Conservation (phyloP, 768 basidiomycete species). For the Candolleomyces eurysporus region DNA sequence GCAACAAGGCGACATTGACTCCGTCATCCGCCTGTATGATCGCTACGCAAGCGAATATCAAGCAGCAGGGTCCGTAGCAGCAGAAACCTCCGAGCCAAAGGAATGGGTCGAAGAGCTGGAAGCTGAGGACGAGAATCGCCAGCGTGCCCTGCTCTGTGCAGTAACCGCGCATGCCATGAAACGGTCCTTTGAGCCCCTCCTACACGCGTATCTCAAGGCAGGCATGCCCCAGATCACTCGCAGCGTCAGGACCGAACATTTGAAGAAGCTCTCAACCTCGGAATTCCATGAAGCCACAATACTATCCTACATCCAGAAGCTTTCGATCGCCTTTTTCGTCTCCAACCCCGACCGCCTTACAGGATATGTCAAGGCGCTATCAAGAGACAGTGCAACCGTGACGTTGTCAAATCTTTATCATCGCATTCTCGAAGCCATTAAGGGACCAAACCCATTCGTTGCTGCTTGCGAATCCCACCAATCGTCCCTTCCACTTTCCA, state of each 20-base stretch:
- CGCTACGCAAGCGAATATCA: conserved; percentile 2
- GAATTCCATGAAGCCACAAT: conserved; percentile 41
- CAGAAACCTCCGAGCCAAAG: neutral
- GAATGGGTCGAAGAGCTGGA: conserved; percentile 11
- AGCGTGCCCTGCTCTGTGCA: conserved; percentile 40
- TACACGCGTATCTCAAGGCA: conserved; percentile 40
- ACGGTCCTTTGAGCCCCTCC: conserved; percentile 55
- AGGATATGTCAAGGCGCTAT: conserved; percentile 48
- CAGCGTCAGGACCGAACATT: neutral
- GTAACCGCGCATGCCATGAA: conserved; percentile 61
- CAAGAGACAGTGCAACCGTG: conserved; percentile 26
- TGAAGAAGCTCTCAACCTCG: conserved; percentile 21
- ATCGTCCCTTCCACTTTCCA: conserved; percentile 38
- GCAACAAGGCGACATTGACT: conserved; percentile 33
- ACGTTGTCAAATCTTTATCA: conserved; percentile 49
- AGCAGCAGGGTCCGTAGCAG: neutral
- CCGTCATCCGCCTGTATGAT: conserved; percentile 45
- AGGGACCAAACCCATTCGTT: conserved; percentile 52
- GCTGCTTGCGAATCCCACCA: conserved; percentile 42
- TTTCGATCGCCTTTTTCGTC: conserved; percentile 52
- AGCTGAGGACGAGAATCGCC: conserved; percentile 17
- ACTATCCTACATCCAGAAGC: conserved; percentile 41
- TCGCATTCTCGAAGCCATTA: conserved; percentile 48
- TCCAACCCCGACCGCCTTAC: conserved; percentile 48
- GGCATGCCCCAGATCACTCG: conserved; percentile 28